A percentile compares a stretch with the other conserved stretches of the same genome.
These are phyloP conservation scores for Actinidia arguta DNA, from an alignment of 179 eudicot species.

Conservation along the genomic window DNA sequence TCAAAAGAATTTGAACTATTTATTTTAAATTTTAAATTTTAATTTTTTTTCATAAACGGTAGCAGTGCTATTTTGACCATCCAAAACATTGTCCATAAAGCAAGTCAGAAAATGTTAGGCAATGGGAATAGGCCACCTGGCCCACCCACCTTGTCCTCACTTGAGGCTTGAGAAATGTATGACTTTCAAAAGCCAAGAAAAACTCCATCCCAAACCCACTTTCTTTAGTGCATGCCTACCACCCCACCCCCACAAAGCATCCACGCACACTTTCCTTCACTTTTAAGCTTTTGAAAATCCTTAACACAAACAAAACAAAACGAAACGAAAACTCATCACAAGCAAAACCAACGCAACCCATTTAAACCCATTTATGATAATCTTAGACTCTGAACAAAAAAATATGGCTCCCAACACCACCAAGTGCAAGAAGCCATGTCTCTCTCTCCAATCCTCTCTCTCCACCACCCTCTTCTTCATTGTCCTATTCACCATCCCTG, in stretches of 20 bases:
- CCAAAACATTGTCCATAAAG: slow-evolving; percentile 9
- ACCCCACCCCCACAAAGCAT: slow-evolving; percentile 21
- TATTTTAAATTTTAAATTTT: too few relatives aligned
- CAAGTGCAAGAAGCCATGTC: slow-evolving; percentile 47
- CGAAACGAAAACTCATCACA: slow-evolving; percentile 2
- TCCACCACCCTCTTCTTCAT: slow-evolving; percentile 73
- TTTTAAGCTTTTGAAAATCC: too few relatives aligned
- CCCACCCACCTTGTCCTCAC: slow-evolving; percentile 3
- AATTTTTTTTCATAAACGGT: too few relatives aligned
- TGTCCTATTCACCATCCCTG: slow-evolving; percentile 71
- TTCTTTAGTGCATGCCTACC: slow-evolving; percentile 58
- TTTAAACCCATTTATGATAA: not conserved
- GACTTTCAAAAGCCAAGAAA: slow-evolving; percentile 27
- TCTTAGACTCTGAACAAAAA: not conserved
- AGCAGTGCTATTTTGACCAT: too few relatives aligned
- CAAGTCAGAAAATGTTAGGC: slow-evolving; percentile 28
- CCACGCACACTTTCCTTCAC: slow-evolving; percentile 18
- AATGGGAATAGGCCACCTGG: not conserved
- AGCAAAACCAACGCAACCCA: not conserved
- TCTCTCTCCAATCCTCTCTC: slow-evolving; percentile 60
- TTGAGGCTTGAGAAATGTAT: slow-evolving; percentile 44
- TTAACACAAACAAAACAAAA: not conserved
- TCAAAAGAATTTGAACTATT: too few relatives aligned
- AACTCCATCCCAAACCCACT: slow-evolving; percentile 29
- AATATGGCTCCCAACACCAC: slow-evolving; percentile 20